These are phyloP conservation scores for Jamesozyma lodderae DNA, from an alignment of 805 yeast species.

Conservation along the genomic window DNA sequence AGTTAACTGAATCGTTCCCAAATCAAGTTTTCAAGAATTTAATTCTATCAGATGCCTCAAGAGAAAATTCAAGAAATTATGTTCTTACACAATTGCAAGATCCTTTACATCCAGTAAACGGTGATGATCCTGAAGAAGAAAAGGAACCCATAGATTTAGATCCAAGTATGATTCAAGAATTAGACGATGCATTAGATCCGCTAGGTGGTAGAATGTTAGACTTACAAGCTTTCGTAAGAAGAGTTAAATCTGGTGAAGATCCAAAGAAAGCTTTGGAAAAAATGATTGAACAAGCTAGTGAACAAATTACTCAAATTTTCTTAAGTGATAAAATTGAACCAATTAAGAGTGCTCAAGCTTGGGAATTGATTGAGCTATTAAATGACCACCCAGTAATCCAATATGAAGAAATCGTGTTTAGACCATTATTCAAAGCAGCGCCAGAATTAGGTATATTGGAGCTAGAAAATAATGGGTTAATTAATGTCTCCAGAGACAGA, in stretches of 20 bases:
- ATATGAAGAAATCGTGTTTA: conserved; percentile 44
- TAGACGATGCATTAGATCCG: conserved; percentile 56
- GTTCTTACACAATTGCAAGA: conserved; percentile 47
- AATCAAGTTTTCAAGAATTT: conserved; percentile 75
- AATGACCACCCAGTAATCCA: conserved; percentile 39
- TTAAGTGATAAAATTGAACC: conserved; percentile 40
- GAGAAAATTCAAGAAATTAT: conserved; percentile 57
- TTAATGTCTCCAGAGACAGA: conserved; percentile 61
- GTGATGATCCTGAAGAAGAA: conserved; percentile 8
- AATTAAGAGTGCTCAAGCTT: conserved; percentile 74
- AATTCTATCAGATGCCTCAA: conserved; percentile 72
- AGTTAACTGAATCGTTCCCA: conserved; percentile 66
- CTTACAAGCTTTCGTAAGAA: conserved; percentile 79
- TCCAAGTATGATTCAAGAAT: conserved; percentile 18
- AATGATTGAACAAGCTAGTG: conserved; percentile 77
- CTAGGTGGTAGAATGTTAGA: conserved; percentile 95
- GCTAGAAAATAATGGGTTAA: conserved; percentile 71
- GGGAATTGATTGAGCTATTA: conserved; percentile 67
- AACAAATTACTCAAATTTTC: conserved; percentile 79
- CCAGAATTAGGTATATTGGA: conserved; percentile 51
- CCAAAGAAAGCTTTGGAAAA: conserved; percentile 69
- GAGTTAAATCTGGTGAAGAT: conserved; percentile 79
- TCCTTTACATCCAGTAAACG: conserved; percentile 13
- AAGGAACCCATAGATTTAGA: conserved; percentile 1
- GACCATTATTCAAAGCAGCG: conserved; percentile 51